phyloP scores from a whole-genome alignment of 2,329 filamentous ascomycete species.

The Biscogniauxia marginata region DNA sequence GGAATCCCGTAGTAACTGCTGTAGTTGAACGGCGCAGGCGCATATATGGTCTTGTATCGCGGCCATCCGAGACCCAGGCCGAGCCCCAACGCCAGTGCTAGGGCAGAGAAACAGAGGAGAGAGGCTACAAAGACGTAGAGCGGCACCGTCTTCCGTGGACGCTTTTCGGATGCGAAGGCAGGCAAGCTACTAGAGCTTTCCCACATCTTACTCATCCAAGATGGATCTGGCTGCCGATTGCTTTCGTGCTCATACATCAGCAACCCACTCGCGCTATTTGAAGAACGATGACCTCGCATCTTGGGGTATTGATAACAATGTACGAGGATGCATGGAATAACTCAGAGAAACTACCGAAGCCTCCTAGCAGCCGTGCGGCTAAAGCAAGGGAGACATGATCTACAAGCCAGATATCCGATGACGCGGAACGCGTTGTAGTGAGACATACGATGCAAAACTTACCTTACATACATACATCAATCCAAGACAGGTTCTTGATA shows the following conservation, averaged over 20 bases:
- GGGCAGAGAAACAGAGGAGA: conserved; percentile 18
- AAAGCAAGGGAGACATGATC: conserved; percentile 18
- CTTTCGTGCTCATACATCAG: conserved; percentile 19
- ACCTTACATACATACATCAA: background rate
- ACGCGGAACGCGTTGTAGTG: conserved; percentile 19
- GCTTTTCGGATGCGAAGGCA: conserved; percentile 6
- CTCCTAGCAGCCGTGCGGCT: background rate
- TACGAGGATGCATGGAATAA: background rate
- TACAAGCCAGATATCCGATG: conserved; percentile 19
- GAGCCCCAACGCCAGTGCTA: conserved; percentile 21
- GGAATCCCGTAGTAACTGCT: conserved; percentile 23
- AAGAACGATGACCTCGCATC: conserved; percentile 25
- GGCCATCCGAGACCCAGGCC: conserved; percentile 23
- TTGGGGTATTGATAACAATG: conserved; percentile 4
- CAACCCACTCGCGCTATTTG: conserved; percentile 22
- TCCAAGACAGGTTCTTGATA: background rate
- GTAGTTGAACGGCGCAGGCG: conserved; percentile 11
- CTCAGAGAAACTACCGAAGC: background rate
- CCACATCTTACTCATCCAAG: conserved; percentile 15
- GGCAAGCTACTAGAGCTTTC: conserved; percentile 10
- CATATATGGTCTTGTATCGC: conserved; percentile 9
- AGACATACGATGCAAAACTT: conserved; percentile 10
- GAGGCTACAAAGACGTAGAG: conserved; percentile 21
- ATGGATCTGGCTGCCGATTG: conserved; percentile 3
- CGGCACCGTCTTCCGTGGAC: conserved; percentile 15